Conservation (phyloP, 2,329 filamentous ascomycete species). For the Pseudofabraea citricarpa region DNA sequence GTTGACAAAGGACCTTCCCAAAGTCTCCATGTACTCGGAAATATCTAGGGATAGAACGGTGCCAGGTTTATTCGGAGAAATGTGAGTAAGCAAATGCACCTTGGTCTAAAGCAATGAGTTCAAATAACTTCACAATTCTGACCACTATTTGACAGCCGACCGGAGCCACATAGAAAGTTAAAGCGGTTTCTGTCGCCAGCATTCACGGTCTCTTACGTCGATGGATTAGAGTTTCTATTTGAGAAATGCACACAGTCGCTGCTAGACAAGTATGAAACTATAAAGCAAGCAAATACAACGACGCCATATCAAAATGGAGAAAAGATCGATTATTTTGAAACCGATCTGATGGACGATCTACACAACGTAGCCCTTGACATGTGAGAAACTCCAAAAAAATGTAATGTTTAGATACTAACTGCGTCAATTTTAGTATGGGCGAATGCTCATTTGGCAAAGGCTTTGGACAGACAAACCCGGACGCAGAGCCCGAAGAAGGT, state of each 20-base stretch:
- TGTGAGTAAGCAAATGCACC: conserved; percentile 5
- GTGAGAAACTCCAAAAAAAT: background rate
- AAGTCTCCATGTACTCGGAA: conserved; percentile 21
- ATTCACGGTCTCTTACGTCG: conserved; percentile 23
- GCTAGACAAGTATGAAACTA: conserved; percentile 11
- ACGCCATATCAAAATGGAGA: background rate
- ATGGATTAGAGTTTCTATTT: conserved; percentile 20
- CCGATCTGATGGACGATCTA: conserved; percentile 23
- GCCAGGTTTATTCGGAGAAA: conserved; percentile 18
- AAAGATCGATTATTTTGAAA: conserved; percentile 4
- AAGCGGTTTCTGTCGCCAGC: conserved; percentile 23
- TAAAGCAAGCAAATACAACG: conserved; percentile 6
- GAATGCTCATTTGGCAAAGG: conserved; percentile 24
- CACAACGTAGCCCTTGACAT: conserved; percentile 24
- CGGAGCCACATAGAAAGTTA: conserved; percentile 20
- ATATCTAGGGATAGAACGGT: conserved; percentile 10
- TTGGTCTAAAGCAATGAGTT: background rate
- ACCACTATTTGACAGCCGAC: no score
- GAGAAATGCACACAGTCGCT: conserved; percentile 14
- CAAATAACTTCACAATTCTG: background rate
- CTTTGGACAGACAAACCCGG: conserved; percentile 22
- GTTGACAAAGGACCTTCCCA: conserved; percentile 16
- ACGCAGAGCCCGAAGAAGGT: conserved; percentile 11
- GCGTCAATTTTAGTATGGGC: conserved; percentile 11
- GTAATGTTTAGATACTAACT: background rate